A percentile compares a stretch with the other conserved stretches of the same genome.
Evolutionary conservation across 192 early-diverging fungal species (phyloP).

Genomic region (Mortierella antarctica): DNA sequence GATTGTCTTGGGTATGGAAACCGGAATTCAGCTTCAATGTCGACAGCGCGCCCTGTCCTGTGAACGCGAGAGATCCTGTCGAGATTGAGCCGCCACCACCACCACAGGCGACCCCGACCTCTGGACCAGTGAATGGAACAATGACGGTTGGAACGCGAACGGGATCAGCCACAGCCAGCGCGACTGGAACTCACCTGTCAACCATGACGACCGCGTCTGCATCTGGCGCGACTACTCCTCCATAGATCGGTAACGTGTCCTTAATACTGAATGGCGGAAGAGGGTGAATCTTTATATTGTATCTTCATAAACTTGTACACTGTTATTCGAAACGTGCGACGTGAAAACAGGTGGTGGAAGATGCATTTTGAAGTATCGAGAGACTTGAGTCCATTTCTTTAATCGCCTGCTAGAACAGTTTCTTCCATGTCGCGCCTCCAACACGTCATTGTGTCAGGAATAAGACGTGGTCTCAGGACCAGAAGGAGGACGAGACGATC

Average conservation of each 20-base stretch:
- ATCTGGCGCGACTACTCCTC: background rate
- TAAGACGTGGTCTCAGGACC: too few relatives aligned
- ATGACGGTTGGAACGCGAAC: background rate
- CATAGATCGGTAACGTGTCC: too few relatives aligned
- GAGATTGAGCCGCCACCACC: background rate
- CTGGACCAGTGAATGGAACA: background rate
- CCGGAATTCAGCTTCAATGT: slow-evolving; percentile 50
- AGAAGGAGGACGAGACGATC: too few relatives aligned
- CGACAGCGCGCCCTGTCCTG: slow-evolving; percentile 26
- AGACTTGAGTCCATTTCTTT: too few relatives aligned
- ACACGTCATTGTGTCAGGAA: too few relatives aligned
- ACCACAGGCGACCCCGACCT: background rate
- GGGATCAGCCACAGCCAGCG: background rate
- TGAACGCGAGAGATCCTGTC: slow-evolving; percentile 19
- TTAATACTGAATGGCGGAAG: background rate
- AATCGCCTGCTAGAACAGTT: too few relatives aligned
- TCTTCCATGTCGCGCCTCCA: too few relatives aligned
- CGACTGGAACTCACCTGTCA: background rate
- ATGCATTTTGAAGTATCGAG: too few relatives aligned
- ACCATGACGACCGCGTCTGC: background rate
- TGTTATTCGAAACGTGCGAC: background rate
- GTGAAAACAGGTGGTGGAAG: too few relatives aligned
- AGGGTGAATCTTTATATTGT: background rate
- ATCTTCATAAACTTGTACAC: background rate
- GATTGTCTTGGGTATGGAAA: slow-evolving; percentile 42